A percentile compares a stretch with the other conserved stretches of the same genome.
These are phyloP conservation scores for Microdochium bolleyi DNA, from an alignment of 2,329 filamentous ascomycete genomes.

Conservation along the genomic window DNA sequence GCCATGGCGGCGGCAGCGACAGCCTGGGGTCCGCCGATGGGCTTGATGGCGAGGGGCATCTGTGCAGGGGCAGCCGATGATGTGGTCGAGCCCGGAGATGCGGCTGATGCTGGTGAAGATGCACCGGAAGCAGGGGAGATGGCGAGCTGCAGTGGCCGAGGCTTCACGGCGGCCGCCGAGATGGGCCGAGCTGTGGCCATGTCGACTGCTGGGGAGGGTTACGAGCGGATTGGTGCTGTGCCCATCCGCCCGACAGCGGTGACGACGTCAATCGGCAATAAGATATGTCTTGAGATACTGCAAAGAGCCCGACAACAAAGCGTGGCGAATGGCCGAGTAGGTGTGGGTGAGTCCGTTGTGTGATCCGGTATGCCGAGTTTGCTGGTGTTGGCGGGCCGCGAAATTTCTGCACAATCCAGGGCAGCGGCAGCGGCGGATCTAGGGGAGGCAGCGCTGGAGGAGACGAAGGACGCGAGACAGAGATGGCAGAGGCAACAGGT, in stretches of 20 bases:
- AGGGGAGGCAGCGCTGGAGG: neutral
- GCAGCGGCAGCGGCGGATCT: neutral
- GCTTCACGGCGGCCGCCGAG: constrained; percentile 6
- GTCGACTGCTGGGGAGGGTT: neutral
- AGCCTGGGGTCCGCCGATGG: constrained; percentile 7
- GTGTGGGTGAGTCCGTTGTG: neutral
- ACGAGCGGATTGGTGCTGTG: neutral
- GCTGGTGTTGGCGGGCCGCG: neutral
- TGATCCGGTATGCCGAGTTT: too few species aligned
- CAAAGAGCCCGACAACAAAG: too few species aligned
- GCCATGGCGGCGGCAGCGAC: constrained; percentile 40
- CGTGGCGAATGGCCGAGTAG: neutral
- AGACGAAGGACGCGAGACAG: neutral
- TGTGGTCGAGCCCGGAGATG: constrained; percentile 15
- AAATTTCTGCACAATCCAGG: neutral
- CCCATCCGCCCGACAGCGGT: neutral
- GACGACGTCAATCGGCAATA: neutral
- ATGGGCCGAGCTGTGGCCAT: constrained; percentile 15
- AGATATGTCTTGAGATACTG: too few species aligned
- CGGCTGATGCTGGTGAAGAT: constrained; percentile 16
- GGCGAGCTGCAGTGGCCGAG: constrained; percentile 16
- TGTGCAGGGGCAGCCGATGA: constrained; percentile 15
- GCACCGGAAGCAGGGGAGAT: constrained; percentile 18
- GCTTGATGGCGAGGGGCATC: constrained; percentile 18
- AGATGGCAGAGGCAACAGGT: neutral